Evolutionary conservation across 2,329 filamentous ascomycete genomes (phyloP), one percentile per base, ranked within the genome.

Genomic region (Cytospora paraplurivora): DNA sequence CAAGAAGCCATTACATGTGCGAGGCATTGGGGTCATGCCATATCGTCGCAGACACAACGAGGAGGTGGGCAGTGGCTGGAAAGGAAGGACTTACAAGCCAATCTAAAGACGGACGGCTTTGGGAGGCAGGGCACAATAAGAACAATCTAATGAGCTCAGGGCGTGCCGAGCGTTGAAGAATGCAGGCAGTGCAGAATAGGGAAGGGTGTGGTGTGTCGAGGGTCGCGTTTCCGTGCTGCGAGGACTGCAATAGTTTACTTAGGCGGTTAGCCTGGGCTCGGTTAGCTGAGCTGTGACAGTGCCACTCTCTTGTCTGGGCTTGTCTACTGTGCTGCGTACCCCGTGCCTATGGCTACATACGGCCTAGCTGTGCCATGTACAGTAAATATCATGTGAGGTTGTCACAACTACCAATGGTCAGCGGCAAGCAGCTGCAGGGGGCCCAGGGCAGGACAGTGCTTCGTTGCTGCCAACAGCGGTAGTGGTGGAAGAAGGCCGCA

Each of bases 391-490:
- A 56, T 41, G 54, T 35, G 54, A 65, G 37, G 63, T 34, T 38
- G 56, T 62, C 56, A 49, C 59, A 51, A 55, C 38, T 50, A 27
- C 33, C 35, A 41, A 34, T 60, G 63, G 52, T 50, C 47, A 27
- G 27, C 27, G 2, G 27, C 27, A 27, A 27, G 27, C 27, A 55
- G 21, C 59, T 63, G 63, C 63, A 65, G 63, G 57, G 27, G 44
- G 35, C 34, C 44, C 13, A 44, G 37, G 32, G 32, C 44, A 21
- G 13, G 21, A 33, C 49, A 41, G 33, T 54, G 54, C 52, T 61
- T 38, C 11, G 7, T 55, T 61, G 64, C 33, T 56, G 64, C 61
- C 53, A 60, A 63, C 56, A 51, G 54, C 59, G 59, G 59, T 41
- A 44, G 34, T 34, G 34, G 34, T 34, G 34, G 56, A 34, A 63